Evolutionary conservation across 2,329 filamentous ascomycete genomes (phyloP), one percentile per base, ranked within the genome.

Genomic region (Xylariaceae sp.): DNA sequence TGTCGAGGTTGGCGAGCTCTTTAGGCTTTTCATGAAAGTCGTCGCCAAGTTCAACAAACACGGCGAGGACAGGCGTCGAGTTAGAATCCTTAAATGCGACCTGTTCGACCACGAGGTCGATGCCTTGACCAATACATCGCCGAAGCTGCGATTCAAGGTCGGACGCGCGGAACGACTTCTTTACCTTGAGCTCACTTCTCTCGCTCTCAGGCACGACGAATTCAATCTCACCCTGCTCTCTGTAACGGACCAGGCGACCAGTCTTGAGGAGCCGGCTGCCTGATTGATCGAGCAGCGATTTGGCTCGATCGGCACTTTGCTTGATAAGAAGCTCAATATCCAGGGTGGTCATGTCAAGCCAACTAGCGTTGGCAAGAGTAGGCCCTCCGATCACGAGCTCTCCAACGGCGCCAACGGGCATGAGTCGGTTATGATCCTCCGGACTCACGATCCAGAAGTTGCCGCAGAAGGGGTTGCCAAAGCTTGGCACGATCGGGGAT

Each of bases 301-400:
- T 59, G 5, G 61, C 60, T 43, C 57, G 55, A 45, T 57, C 51
- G 12, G 52, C 37, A 32, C 58, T 61, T 54, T 61, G 58, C 8
- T 52, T 51, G 10, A 62, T 41, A 51, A 65, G 63, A 13, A 57
- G 44, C 40, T 61, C 61, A 2, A 65, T 42, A 63, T 70, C 57
- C 55, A 68, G 45, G 57, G 65, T 63, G 44, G 62, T 47, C 49
- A 69, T 61, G 47, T 74, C 61, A 13, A 74, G 71, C 4, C 68
- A 68, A 55, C 74, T 72, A 1, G 72, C 68, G 55, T 73, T 71
- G 2, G 72, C 73, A 6, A 77, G 62, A 0, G 72, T 80, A 0
- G 79, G 78, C 0, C 81, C 81, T 60, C 85, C 81, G 32, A 86
- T 77, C 3, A 84, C 74, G 2, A 86, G 70, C 62, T 86, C 83